Conservation (phyloP, 257 asterid genomes). For the Henckelia pumila region DNA sequence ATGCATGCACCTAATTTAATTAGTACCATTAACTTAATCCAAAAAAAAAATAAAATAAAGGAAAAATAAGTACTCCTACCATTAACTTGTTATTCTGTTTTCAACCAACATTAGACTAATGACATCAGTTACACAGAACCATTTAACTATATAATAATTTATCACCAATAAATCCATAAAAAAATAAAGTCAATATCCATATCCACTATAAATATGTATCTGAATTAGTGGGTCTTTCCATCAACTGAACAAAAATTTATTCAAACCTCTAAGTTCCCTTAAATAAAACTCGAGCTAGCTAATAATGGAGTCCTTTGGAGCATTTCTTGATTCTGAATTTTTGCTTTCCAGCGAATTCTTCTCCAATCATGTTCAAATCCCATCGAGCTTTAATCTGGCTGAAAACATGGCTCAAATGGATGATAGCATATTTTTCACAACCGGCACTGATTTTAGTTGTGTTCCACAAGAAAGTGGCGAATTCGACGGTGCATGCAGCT, state of each 20-base stretch:
- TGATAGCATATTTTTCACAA: conserved; percentile 16
- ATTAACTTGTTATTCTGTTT: conserved; percentile 60
- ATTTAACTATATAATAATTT: conserved; percentile 28
- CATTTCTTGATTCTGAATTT: conserved; percentile 51
- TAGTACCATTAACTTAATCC: conserved; percentile 38
- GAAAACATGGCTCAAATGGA: conserved; percentile 8
- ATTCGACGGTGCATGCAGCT: conserved; percentile 22
- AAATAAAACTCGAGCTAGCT: neutral
- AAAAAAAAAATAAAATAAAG: no score
- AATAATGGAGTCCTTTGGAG: conserved; percentile 53
- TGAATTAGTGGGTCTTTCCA: conserved; percentile 25
- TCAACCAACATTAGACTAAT: conserved; percentile 53
- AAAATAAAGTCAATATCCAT: conserved; percentile 43
- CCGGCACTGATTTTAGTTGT: neutral
- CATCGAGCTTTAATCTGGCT: conserved; percentile 21
- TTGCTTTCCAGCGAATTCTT: conserved; percentile 27
- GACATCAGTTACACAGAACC: conserved; percentile 42
- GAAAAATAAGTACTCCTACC: no score
- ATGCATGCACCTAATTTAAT: conserved; percentile 41
- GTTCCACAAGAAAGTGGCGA: conserved; percentile 56
- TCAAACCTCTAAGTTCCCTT: neutral
- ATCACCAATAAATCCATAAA: conserved; percentile 34
- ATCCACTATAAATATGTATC: conserved; percentile 45
- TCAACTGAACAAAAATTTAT: neutral
- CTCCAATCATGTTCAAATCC: conserved; percentile 11